A percentile compares a stretch with the other conserved stretches of the same genome.
Evolutionary conservation across 108 stramenopile genomes (phyloP).

Genomic region (Conticribra guillardii): DNA sequence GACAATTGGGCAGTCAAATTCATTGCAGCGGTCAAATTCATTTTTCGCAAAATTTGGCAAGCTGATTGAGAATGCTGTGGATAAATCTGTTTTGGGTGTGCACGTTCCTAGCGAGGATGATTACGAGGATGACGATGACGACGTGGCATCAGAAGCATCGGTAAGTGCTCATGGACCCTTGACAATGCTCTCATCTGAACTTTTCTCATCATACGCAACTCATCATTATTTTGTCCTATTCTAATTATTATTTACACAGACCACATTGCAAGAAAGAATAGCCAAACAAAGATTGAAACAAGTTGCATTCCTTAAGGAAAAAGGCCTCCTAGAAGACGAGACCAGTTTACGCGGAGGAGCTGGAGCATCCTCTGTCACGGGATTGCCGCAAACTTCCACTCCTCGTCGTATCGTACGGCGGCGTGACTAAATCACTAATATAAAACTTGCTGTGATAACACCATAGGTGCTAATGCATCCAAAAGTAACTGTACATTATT

Average conservation of each 20-base stretch:
- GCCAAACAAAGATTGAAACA: conserved; percentile 71
- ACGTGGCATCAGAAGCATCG: conserved; percentile 47
- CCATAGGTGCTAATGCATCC: too few species aligned
- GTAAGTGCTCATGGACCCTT: too few species aligned
- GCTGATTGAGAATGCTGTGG: conserved; percentile 42
- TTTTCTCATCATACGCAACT: not conserved
- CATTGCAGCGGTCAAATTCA: conserved; percentile 27
- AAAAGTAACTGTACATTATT: too few species aligned
- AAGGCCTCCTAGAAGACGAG: conserved; percentile 72
- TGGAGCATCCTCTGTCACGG: conserved; percentile 20
- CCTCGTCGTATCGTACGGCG: not conserved
- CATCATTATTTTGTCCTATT: not conserved
- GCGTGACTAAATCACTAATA: not conserved
- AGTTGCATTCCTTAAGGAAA: conserved; percentile 74
- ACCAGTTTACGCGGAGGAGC: conserved; percentile 43
- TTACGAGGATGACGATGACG: conserved; percentile 45
- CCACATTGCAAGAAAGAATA: conserved; percentile 72
- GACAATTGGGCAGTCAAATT: conserved; percentile 15
- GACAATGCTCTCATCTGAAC: not conserved
- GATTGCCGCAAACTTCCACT: conserved; percentile 5
- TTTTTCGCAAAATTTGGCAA: conserved; percentile 49
- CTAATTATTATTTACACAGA: conserved; percentile 8
- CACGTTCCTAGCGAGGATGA: conserved; percentile 18
- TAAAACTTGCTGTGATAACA: too few species aligned
- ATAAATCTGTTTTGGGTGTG: conserved; percentile 52